Conservation (phyloP, 768 basidiomycete genomes). For the Chalciporus chontae region DNA sequence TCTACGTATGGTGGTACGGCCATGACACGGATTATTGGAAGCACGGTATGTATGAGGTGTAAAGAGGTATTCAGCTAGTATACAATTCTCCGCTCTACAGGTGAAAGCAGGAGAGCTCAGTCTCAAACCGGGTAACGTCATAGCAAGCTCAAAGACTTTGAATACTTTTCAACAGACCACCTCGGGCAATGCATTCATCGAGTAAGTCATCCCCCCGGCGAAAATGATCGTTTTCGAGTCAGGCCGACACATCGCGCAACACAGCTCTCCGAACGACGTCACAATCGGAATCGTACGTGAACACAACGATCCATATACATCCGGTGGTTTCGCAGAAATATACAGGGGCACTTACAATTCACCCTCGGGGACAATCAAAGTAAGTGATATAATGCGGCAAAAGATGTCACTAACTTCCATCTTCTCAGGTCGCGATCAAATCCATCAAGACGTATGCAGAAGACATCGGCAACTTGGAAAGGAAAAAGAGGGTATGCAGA, state of each 20-base stretch:
- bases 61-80: background rate
- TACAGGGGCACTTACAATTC: slow-evolving; percentile 13
- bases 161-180: background rate
- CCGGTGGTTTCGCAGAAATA: slow-evolving; percentile 16
- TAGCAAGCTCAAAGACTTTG: background rate
- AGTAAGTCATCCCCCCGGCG: background rate
- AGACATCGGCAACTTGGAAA: slow-evolving; percentile 4
- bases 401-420: background rate
- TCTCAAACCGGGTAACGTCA: background rate
- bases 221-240: background rate
- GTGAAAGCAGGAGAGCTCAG: background rate
- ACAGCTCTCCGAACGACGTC: slow-evolving; percentile 3
- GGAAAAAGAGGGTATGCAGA: slow-evolving; percentile 8
- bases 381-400: background rate
- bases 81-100: background rate
- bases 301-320: slow-evolving; percentile 10
- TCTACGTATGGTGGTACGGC: background rate
- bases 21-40: background rate
- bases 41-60: background rate
- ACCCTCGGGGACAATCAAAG: slow-evolving; percentile 1
- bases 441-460: slow-evolving; percentile 3
- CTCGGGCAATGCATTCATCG: background rate
- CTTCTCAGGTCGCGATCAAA: slow-evolving; percentile 1
- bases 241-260: background rate
- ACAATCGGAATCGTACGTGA: slow-evolving; percentile 8